phyloP scores from a whole-genome alignment of 805 yeast species.

The Hanseniaspora taiwanica region DNA sequence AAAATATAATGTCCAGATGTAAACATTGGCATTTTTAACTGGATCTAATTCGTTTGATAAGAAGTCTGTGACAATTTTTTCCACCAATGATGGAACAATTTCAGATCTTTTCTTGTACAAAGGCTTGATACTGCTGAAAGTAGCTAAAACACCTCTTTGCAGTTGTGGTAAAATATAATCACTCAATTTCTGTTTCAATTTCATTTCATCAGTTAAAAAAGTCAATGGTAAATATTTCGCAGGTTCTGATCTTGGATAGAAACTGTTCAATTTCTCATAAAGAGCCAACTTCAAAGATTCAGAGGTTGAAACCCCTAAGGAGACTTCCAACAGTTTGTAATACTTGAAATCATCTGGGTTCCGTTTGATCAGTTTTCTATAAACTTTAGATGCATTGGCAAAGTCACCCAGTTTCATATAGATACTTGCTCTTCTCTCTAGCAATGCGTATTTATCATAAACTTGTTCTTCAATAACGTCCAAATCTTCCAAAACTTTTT shows the following conservation, averaged over 20 bases:
- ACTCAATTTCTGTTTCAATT: conserved; percentile 30
- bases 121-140: conserved; percentile 77
- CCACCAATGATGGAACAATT: conserved; percentile 31
- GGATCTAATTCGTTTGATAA: conserved; percentile 28
- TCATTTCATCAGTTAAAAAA: conserved; percentile 42
- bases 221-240: conserved; percentile 68
- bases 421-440: conserved; percentile 57
- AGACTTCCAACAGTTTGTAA: conserved; percentile 51
- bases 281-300: conserved; percentile 39
- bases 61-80: conserved; percentile 30
- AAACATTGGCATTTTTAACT: conserved; percentile 23
- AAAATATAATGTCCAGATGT: conserved; percentile 59
- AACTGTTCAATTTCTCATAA: conserved; percentile 48
- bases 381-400: conserved; percentile 54
- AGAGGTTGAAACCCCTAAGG: conserved; percentile 39
- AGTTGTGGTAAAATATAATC: conserved; percentile 50
- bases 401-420: conserved; percentile 41
- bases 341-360: conserved; percentile 71
- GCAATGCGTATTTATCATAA: conserved; percentile 43
- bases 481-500: conserved; percentile 50
- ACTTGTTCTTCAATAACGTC: conserved; percentile 39
- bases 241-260: conserved; percentile 78
- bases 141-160: conserved; percentile 75
- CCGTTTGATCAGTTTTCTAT: conserved; percentile 60
- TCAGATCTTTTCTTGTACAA: conserved; percentile 39